Base-by-base conservation (phyloP, 225 moss, liverwort and hornwort species). In the Sphagnum tenellum region DNA sequence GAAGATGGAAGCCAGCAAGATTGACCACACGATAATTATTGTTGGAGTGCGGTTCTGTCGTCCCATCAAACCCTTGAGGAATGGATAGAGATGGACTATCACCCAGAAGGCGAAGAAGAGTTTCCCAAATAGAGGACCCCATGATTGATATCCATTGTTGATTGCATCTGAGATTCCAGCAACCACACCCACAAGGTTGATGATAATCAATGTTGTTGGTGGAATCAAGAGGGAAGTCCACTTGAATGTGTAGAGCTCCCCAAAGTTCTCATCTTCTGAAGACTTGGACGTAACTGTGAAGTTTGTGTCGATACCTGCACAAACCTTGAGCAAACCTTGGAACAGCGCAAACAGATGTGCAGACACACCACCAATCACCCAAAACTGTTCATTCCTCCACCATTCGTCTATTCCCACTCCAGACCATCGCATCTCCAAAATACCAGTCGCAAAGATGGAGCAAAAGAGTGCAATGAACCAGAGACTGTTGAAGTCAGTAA, bases 61-160 rank as follows among this genome's bases (percentile, higher is more conserved):
- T 5, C 94, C 94, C 94, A 95, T 92, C 70, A 95, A 79, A 71
- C 94, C 94, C 79, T 95, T 95, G 56, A 95, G 82, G 84, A 95
- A 95, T 1, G 94, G 94, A 50, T 95, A 95, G 79, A 95, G 71
- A 72, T 95, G 94, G 10, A 89, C 94, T 14, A 95, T 95, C 78
- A 95, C 94, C 94, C 94, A 95, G 78, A 95, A 95, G 10, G 94
- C 94, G 63, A 95, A 95, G 81, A 95, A 95, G 2, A 95, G 81
- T 76, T 95, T 95, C 71, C 94, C 94, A 58, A 95, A 95, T 3
- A 95, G 75, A 3, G 94, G 94, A 0, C 94, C 94, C 94, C 94
- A 95, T 8, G 94, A 88, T 44, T 78, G 73, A 49, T 95, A 92
- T 2, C 94, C 92, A 48, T 95, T 95, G 79, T 95, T 95, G 71